These are phyloP conservation scores for Eucalyptus erythrocorys DNA, from an alignment of 345 rosid species.

Conservation along the genomic window DNA sequence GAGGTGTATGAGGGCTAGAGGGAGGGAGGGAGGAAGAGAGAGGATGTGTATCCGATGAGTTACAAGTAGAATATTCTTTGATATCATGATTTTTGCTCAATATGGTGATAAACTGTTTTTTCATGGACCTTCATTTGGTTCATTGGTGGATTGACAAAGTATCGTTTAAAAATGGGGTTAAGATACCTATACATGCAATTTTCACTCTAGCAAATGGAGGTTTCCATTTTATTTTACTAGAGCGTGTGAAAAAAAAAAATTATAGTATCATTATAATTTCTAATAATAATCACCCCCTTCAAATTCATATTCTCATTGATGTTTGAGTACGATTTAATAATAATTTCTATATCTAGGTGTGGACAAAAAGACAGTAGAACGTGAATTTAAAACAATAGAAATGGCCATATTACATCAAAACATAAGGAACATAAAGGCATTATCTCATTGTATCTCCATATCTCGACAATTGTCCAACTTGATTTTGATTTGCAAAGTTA, in stretches of 20 bases:
- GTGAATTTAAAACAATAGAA: neutral
- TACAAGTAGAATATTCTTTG: neutral
- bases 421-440: neutral
- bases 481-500: neutral
- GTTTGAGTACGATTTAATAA: neutral
- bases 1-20: neutral
- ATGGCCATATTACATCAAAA: neutral
- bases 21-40: neutral
- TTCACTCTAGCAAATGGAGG: neutral
- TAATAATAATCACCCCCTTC: neutral
- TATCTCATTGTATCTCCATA: neutral
- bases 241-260: neutral
- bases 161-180: neutral
- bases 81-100: neutral
- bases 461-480: neutral
- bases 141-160: fast-evolving
- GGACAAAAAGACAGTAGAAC: neutral
- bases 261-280: neutral
- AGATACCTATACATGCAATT: neutral
- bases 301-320: neutral
- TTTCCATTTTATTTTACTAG: neutral
- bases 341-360: neutral
- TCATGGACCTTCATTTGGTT: neutral
- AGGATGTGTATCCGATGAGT: neutral
- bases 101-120: neutral